Percentiles rank a stretch among this genome's conserved stretches.
Evolutionary conservation across 2,329 filamentous ascomycete genomes (phyloP).

Genomic region (Diaporthe vexans): DNA sequence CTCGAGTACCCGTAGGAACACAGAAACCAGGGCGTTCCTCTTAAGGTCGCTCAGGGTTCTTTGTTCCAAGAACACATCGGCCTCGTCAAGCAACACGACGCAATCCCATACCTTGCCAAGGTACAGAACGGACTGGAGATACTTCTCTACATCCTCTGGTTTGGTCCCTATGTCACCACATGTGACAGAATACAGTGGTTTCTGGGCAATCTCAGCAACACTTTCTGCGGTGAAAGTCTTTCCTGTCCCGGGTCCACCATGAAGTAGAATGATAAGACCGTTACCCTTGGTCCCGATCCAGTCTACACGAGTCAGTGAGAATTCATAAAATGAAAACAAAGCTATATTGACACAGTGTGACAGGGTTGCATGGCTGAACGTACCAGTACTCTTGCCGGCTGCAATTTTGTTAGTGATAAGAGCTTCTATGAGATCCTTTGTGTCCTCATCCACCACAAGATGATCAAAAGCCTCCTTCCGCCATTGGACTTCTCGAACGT

Average conservation of each 20-base stretch:
- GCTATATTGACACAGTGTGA: too few species aligned
- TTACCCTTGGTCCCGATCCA: conserved; percentile 48
- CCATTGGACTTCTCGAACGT: conserved; percentile 42
- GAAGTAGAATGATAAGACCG: conserved; percentile 52
- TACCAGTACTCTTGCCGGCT: conserved; percentile 48
- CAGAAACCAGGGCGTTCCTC: conserved; percentile 52
- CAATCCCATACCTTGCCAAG: conserved; percentile 51
- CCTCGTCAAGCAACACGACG: conserved; percentile 43
- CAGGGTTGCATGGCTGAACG: conserved; percentile 48
- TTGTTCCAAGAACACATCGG: conserved; percentile 43
- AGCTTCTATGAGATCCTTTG: conserved; percentile 49
- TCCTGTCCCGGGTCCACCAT: conserved; percentile 53
- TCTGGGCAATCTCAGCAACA: conserved; percentile 51
- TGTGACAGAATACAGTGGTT: conserved; percentile 51
- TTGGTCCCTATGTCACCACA: conserved; percentile 52
- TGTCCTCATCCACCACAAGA: conserved; percentile 43
- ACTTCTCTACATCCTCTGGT: conserved; percentile 49
- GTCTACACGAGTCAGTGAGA: not conserved
- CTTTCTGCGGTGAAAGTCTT: conserved; percentile 41
- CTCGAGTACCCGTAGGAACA: conserved; percentile 49
- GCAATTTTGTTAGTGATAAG: conserved; percentile 46
- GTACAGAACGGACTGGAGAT: conserved; percentile 50
- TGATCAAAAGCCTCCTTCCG: conserved; percentile 44
- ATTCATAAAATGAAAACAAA: too few species aligned
- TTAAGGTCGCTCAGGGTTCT: conserved; percentile 47